These are phyloP conservation scores for Pseudonitzschia multiseries DNA, from an alignment of 108 stramenopile genomes.

Conservation along the genomic window DNA sequence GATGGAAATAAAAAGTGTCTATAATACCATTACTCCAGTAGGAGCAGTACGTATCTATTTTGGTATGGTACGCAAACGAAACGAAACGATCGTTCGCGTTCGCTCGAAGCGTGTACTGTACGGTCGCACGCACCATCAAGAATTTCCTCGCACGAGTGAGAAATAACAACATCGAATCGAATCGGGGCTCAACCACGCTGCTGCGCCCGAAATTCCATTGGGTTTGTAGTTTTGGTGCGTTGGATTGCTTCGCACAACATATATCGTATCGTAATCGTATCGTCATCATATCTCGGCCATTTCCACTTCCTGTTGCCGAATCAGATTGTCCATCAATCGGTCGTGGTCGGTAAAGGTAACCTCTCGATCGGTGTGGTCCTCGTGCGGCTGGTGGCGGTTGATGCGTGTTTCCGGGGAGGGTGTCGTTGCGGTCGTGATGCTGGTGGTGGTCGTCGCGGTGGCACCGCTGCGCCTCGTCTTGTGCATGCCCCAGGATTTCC, in stretches of 20 bases:
- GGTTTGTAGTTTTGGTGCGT: neutral
- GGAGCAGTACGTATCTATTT: too few species aligned
- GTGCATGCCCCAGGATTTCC: neutral
- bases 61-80: too few species aligned
- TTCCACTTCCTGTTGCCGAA: neutral
- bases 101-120: neutral
- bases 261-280: too few species aligned
- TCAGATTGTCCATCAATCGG: conserved; percentile 4
- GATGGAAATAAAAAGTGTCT: too few species aligned
- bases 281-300: conserved; percentile 3
- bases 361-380: neutral
- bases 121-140: neutral
- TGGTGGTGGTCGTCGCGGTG: neutral
- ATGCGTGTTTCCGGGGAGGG: neutral
- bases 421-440: neutral
- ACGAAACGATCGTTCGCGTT: neutral
- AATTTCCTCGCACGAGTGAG: neutral
- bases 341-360: conserved; percentile 1
- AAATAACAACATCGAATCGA: neutral
- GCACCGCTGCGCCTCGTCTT: neutral
- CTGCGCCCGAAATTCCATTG: neutral
- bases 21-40: too few species aligned
- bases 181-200: neutral
- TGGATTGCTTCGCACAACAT: neutral
- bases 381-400: neutral